A percentile compares a stretch with the other conserved stretches of the same genome.
These are phyloP conservation scores for Pythium diclinum DNA, from an alignment of 352 stramenopile genomes.

Conservation along the genomic window DNA sequence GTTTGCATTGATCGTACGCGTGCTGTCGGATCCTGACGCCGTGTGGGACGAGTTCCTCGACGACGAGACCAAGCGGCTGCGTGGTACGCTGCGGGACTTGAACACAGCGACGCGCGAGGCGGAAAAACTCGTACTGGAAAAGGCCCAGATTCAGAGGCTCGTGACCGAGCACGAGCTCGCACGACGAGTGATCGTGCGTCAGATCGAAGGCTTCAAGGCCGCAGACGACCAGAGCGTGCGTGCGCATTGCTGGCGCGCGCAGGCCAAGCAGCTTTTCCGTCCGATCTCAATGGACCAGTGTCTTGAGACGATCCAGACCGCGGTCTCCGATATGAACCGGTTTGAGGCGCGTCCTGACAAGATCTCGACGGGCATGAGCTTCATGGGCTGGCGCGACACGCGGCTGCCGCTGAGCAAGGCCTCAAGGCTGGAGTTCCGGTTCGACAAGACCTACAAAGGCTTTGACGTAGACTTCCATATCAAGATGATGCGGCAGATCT, in stretches of 20 bases:
- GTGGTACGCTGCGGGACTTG: conserved; percentile 7
- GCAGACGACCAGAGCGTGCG: not conserved
- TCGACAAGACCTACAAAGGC: conserved; percentile 16
- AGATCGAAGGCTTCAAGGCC: not conserved
- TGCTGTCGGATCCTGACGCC: conserved; percentile 1
- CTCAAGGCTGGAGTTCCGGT: conserved; percentile 13
- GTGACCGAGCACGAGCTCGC: conserved; percentile 14
- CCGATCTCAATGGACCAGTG: conserved; percentile 6
- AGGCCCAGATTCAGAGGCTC: not conserved
- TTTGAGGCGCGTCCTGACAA: conserved; percentile 9
- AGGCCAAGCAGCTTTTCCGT: conserved; percentile 7
- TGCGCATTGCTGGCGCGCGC: conserved; percentile 5
- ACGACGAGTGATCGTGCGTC: not conserved
- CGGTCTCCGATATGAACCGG: conserved; percentile 12
- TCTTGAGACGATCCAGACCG: conserved; percentile 2
- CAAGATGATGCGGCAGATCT: conserved; percentile 12
- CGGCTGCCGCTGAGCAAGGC: not conserved
- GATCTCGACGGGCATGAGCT: conserved; percentile 8
- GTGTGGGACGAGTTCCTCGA: conserved; percentile 22
- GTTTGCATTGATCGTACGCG: not conserved
- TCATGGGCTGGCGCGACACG: conserved; percentile 21
- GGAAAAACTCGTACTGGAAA: not conserved
- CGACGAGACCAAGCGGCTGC: conserved; percentile 16
- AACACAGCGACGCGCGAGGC: not conserved
- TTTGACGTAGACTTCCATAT: conserved; percentile 12